phyloP scores from a whole-genome alignment of 768 basidiomycete species.

The Tylopilus balloui region DNA sequence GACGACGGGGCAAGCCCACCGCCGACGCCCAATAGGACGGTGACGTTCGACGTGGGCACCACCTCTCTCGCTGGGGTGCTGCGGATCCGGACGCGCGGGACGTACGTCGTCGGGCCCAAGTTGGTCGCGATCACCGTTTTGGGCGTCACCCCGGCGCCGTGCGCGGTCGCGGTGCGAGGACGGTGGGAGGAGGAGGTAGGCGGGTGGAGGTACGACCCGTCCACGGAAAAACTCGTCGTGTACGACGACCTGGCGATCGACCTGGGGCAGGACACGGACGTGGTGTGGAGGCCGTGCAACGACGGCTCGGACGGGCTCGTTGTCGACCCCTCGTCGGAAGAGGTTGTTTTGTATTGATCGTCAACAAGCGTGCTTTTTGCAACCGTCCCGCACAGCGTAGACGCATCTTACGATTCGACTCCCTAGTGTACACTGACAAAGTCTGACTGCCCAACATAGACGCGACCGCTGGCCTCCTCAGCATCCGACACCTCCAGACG shows the following conservation, averaged over 20 bases:
- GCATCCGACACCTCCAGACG: too few relatives aligned
- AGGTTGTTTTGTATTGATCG: background rate
- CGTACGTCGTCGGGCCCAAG: conserved; percentile 35
- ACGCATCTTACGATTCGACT: background rate
- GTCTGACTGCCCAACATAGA: too few relatives aligned
- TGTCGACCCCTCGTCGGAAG: too few relatives aligned
- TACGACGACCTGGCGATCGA: conserved; percentile 34
- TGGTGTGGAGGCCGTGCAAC: conserved; percentile 31
- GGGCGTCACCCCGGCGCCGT: conserved; percentile 44
- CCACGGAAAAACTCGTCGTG: conserved; percentile 40
- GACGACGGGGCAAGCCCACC: conserved; percentile 58
- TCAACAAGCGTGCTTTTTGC: too few relatives aligned
- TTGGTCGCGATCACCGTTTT: conserved; percentile 52
- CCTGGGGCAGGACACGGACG: conserved; percentile 36
- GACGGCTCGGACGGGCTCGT: too few relatives aligned
- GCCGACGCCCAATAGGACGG: conserved; percentile 45
- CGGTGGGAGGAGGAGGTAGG: conserved; percentile 21
- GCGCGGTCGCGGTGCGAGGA: conserved; percentile 38
- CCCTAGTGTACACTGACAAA: too few relatives aligned
- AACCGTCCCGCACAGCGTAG: too few relatives aligned
- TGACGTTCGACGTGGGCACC: conserved; percentile 47
- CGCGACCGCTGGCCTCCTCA: too few relatives aligned
- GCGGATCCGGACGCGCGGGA: conserved; percentile 30
- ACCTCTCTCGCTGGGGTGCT: conserved; percentile 34
- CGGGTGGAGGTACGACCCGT: conserved; percentile 37